Conservation (phyloP, 768 basidiomycete genomes). For the Tubosaeta brunneosetosa region DNA sequence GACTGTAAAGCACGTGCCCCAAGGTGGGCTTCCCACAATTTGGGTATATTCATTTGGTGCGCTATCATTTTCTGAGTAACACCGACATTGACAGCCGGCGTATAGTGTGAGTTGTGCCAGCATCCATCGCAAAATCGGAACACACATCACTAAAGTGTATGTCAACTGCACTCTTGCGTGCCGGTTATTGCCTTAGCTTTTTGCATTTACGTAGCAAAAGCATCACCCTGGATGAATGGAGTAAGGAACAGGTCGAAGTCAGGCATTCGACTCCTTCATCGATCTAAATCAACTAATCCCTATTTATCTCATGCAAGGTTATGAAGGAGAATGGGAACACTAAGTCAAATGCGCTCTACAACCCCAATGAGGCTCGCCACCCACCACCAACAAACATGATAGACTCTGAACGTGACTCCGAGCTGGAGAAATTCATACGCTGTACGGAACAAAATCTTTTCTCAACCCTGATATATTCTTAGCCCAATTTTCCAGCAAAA, state of each 20-base stretch:
- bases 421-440: constrained; percentile 88
- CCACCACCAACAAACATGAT: constrained; percentile 80
- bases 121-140: constrained; percentile 91
- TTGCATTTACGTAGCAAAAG: constrained; percentile 61
- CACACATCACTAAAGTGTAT: constrained; percentile 91
- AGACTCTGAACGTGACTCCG: constrained; percentile 79
- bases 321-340: constrained; percentile 82
- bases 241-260: constrained; percentile 85
- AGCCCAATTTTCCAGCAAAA: constrained; percentile 49
- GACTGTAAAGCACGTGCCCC: constrained; percentile 88
- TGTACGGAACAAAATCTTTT: constrained; percentile 39
- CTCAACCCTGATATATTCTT: neutral
- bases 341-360: constrained; percentile 74
- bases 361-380: constrained; percentile 76
- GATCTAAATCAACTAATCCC: constrained; percentile 7
- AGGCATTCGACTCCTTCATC: constrained; percentile 19
- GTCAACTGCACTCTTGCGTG: constrained; percentile 21
- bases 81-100: constrained; percentile 5
- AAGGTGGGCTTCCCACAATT: constrained; percentile 84
- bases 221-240: constrained; percentile 82
- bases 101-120: constrained; percentile 80
- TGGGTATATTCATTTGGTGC: constrained; percentile 87
- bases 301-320: constrained; percentile 38
- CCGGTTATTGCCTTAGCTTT: neutral
- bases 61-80: constrained; percentile 11